A percentile compares a stretch with the other conserved stretches of the same genome.
Evolutionary conservation across 495 filamentous ascomycete genomes (phyloP).

Genomic region (Aspergillus bridgeri): DNA sequence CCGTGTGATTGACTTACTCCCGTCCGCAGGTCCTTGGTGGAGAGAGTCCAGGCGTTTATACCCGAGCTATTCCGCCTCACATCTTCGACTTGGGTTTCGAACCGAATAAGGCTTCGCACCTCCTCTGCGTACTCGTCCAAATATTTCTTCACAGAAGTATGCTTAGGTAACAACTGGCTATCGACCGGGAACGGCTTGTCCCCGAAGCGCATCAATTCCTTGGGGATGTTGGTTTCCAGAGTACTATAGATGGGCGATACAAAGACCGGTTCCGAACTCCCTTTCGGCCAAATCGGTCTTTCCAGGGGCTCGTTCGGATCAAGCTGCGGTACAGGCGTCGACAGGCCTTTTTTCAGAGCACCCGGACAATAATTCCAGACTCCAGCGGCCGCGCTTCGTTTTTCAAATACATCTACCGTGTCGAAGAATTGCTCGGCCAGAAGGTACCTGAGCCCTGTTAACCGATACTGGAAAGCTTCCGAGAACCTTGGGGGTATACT

Average conservation of each 20-base stretch:
- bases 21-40: conserved; percentile 45
- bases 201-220: conserved; percentile 75
- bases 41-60: conserved; percentile 50
- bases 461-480: neutral
- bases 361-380: conserved; percentile 68
- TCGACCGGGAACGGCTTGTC: conserved; percentile 62
- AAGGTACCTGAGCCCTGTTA: conserved; percentile 55
- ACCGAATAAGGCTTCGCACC: conserved; percentile 51
- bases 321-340: conserved; percentile 39
- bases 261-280: conserved; percentile 37
- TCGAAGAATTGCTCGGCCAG: conserved; percentile 68
- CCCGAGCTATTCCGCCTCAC: conserved; percentile 29
- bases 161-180: conserved; percentile 67
- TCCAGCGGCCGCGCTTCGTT: conserved; percentile 69
- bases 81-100: conserved; percentile 56
- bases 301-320: conserved; percentile 39
- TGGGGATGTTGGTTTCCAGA: conserved; percentile 84
- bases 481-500: conserved; percentile 26
- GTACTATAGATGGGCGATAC: conserved; percentile 76
- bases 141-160: conserved; percentile 66
- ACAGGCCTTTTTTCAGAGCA: conserved; percentile 22
- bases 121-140: conserved; percentile 68
- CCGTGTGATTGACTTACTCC: conserved; percentile 28
- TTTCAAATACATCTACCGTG: conserved; percentile 75
- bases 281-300: conserved; percentile 41